Conservation (phyloP, 1,284 basidiomycete genomes). For the Melampsora larici-populina region DNA sequence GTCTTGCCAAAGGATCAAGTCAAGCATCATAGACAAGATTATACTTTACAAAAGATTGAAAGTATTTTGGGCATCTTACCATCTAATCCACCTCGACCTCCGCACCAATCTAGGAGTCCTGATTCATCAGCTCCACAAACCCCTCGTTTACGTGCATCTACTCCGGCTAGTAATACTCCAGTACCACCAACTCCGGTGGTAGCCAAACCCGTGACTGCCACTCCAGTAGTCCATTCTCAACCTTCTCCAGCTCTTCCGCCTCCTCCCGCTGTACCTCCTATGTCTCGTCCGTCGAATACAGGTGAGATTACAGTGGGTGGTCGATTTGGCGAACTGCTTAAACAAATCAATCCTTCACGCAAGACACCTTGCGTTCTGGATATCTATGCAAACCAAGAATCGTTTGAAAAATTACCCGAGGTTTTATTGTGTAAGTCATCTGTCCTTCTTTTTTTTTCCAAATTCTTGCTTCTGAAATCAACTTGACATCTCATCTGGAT, state of each 20-base stretch:
- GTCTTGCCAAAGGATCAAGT: constrained; percentile 28
- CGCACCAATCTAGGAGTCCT: background rate
- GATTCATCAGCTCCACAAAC: background rate
- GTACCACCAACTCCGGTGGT: background rate
- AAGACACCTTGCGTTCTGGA: constrained; percentile 20
- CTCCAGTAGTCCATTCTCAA: background rate
- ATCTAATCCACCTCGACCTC: constrained; percentile 20
- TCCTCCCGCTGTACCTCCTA: background rate
- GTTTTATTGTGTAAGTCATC: constrained; percentile 10
- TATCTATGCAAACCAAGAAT: constrained; percentile 20
- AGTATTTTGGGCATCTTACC: constrained; percentile 17
- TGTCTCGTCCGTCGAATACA: background rate
- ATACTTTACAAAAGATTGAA: constrained; percentile 14
- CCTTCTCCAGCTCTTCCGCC: background rate
- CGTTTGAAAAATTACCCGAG: constrained; percentile 27
- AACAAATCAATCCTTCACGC: background rate
- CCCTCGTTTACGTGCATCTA: background rate
- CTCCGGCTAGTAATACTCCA: background rate
- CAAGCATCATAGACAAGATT: constrained; percentile 19
- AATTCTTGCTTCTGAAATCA: too few relatives aligned
- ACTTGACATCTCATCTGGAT: too few relatives aligned
- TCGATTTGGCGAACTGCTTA: background rate
- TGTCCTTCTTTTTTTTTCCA: background rate
- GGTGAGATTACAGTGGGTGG: background rate
- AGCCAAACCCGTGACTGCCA: background rate